Base-by-base conservation (phyloP, 2,329 filamentous ascomycete genomes). In the Penicillium sp. region DNA sequence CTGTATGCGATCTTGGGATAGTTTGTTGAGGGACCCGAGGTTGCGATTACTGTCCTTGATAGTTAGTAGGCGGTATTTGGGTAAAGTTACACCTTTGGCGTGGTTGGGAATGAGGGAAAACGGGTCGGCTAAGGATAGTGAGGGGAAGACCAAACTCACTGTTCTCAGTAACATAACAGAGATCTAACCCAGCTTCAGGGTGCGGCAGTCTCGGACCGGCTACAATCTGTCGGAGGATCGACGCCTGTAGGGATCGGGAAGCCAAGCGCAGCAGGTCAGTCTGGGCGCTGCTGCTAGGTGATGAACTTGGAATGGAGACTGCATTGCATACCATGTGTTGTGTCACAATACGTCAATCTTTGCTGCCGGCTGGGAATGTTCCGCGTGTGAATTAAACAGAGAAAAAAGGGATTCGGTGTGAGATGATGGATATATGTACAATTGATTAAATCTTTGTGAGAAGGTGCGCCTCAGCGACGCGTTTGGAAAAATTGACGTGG, bases 1-100 rank as follows among this genome's bases (percentile, higher is more conserved):
- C 95, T 91, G 79, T 98, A 99, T 63, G 92, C 93, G 66, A 91
- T 88, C 75, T 96, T 90, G 0, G 95, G 94, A 73, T 96, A 97
- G 19, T 91, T 93, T 65, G 91, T 90, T 17, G 90, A 92, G 1
- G 95, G 95, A 5, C 95, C 94, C 7, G 94, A 98, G 45, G 93
- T 97, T 64, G 79, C 84, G 68, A 87, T 85, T 66, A 89, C 83
- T 85, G 52, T n/a, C n/a, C 5, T 15, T 41, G 35, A 3, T 15
- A 5, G 15, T 41, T 13, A 41, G 35, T 41, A 41, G 35, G 11
- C 13, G 15, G 35, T 41, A 41, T 11, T 41, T 4, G 11, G 11
- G 9, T 15, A 41, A 13, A 11, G 15, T 15, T 13, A 41, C 35
- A 5, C 35, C 8, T 41, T 41, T 13, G 35, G 13, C 13, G 35